These are phyloP conservation scores for Pochonia chlamydosporia DNA, from an alignment of 2,329 filamentous ascomycete species.

Conservation along the genomic window DNA sequence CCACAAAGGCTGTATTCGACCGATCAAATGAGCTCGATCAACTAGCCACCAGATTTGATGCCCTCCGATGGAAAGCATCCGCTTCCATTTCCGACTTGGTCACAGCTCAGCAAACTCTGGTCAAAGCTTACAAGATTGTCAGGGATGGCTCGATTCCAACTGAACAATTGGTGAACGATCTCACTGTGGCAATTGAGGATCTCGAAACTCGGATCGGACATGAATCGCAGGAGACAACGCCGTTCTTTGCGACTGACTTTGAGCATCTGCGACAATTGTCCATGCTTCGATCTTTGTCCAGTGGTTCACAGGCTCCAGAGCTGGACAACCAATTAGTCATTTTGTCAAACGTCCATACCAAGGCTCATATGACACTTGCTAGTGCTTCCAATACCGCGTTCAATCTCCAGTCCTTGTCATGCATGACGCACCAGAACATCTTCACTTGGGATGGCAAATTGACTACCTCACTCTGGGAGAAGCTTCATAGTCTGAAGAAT, in stretches of 20 bases:
- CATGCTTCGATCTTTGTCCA: slow-evolving; percentile 29
- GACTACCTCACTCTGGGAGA: slow-evolving; percentile 44
- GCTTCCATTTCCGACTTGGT: slow-evolving; percentile 46
- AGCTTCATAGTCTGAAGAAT: slow-evolving; percentile 43
- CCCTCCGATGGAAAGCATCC: slow-evolving; percentile 51
- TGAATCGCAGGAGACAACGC: slow-evolving; percentile 33
- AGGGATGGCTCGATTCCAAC: slow-evolving; percentile 34
- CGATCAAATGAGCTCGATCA: slow-evolving; percentile 46
- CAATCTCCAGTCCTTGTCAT: slow-evolving; percentile 42
- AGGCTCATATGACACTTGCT: slow-evolving; percentile 25
- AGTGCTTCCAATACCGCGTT: slow-evolving; percentile 29
- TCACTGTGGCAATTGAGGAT: slow-evolving; percentile 44
- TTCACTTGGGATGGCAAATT: slow-evolving; percentile 36
- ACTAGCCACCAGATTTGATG: slow-evolving; percentile 55
- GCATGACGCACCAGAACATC: slow-evolving; percentile 33
- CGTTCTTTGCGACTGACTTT: slow-evolving; percentile 51
- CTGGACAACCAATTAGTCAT: slow-evolving; percentile 36
- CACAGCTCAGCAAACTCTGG: slow-evolving; percentile 48
- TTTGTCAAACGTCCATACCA: slow-evolving; percentile 37
- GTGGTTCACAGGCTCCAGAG: background rate
- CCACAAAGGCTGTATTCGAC: slow-evolving; percentile 37
- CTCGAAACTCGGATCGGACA: slow-evolving; percentile 42
- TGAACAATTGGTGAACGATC: slow-evolving; percentile 41
- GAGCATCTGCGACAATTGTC: slow-evolving; percentile 50
- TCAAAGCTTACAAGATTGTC: slow-evolving; percentile 51